Evolutionary conservation across 2,329 filamentous ascomycete genomes (phyloP).

Genomic region (Ophiocordyceps sinensis): DNA sequence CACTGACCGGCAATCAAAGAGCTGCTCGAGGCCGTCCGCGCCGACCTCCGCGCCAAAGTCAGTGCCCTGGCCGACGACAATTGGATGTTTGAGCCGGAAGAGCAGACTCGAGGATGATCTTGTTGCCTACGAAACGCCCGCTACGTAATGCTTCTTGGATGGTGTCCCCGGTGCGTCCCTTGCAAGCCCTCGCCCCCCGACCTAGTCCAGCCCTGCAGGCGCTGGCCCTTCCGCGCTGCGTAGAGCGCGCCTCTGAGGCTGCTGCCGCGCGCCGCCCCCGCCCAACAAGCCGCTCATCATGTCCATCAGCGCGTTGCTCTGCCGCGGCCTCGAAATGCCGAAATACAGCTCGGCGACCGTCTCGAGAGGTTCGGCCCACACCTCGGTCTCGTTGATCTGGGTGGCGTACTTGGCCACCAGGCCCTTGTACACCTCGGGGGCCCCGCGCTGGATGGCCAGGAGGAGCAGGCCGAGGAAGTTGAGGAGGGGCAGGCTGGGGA

Average conservation of each 20-base stretch:
- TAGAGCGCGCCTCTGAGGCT: conserved; percentile 25
- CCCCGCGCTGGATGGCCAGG: conserved; percentile 67
- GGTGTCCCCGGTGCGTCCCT: not conserved
- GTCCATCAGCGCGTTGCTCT: conserved; percentile 86
- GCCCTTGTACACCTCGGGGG: conserved; percentile 65
- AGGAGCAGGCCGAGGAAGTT: conserved; percentile 86
- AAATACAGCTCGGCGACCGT: conserved; percentile 97
- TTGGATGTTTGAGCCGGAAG: conserved; percentile 79
- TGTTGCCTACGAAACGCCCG: conserved; percentile 11
- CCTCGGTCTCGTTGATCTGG: conserved; percentile 61
- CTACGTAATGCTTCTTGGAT: conserved; percentile 1
- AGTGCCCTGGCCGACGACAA: conserved; percentile 64
- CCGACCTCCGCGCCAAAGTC: conserved; percentile 59
- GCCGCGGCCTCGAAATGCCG: conserved; percentile 71
- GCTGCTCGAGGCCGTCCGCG: conserved; percentile 52
- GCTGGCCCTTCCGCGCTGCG: conserved; percentile 33
- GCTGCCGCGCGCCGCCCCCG: conserved; percentile 36
- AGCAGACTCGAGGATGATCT: conserved; percentile 24
- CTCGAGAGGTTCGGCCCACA: conserved; percentile 72
- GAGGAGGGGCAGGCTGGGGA: conserved; percentile 80
- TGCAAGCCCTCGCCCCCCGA: not conserved
- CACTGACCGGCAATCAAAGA: conserved; percentile 29
- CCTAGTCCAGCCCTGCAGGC: conserved; percentile 44
- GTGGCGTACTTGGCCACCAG: conserved; percentile 67
- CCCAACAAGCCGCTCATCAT: conserved; percentile 97